A percentile compares a stretch with the other conserved stretches of the same genome.
These are phyloP conservation scores for Vitis hybrid DNA, from an alignment of 177 flowering plant genomes.

Conservation along the genomic window DNA sequence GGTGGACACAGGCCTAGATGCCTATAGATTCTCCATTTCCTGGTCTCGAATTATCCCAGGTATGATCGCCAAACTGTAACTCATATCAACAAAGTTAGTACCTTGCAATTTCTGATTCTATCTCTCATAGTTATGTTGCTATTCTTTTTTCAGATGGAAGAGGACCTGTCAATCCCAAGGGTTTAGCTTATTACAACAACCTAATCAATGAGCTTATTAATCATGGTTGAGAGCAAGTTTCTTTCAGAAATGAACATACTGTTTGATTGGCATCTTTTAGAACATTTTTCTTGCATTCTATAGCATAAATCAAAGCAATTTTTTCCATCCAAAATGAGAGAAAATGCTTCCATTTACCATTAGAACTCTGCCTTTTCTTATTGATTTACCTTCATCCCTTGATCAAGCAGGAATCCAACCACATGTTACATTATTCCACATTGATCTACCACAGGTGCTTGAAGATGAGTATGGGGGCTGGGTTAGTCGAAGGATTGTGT, in stretches of 20 bases:
- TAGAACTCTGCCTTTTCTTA: too few species aligned
- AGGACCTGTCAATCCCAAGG: slow-evolving; percentile 56
- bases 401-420: slow-evolving; percentile 46
- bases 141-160: slow-evolving; percentile 42
- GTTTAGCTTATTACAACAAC: slow-evolving; percentile 52
- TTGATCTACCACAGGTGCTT: slow-evolving; percentile 34
- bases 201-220: slow-evolving; percentile 48
- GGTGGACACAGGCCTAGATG: slow-evolving; percentile 60
- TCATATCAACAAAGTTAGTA: not conserved
- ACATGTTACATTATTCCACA: slow-evolving; percentile 44
- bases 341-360: too few species aligned
- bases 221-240: slow-evolving; percentile 31
- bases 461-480: slow-evolving; percentile 61
- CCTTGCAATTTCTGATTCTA: not conserved
- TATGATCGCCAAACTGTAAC: slow-evolving; percentile 12
- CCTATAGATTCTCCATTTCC: slow-evolving; percentile 71
- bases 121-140: not conserved
- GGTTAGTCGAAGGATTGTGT: slow-evolving; percentile 46
- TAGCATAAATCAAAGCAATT: not conserved
- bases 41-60: slow-evolving; percentile 77
- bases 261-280: not conserved
- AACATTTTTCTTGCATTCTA: not conserved
- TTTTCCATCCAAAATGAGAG: too few species aligned
- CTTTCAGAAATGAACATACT: not conserved
- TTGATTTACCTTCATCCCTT: not conserved